These are phyloP conservation scores for Barnettozyma wickerhamii DNA, from an alignment of 805 yeast species.

Conservation along the genomic window DNA sequence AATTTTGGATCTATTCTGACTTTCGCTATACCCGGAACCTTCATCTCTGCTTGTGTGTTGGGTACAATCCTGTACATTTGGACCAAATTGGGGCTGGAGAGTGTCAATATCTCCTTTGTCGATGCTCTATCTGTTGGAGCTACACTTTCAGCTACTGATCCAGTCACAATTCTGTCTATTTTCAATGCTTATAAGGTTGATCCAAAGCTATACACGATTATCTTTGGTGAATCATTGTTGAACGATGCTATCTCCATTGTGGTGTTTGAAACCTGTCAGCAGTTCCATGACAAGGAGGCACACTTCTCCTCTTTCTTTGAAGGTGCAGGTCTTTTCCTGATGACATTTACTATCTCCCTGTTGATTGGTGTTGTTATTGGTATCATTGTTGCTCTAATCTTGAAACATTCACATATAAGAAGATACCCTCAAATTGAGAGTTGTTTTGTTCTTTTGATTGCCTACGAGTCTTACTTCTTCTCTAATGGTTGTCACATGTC, in stretches of 20 bases:
- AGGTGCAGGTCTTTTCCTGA: conserved; percentile 88
- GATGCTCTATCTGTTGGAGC: conserved; percentile 98
- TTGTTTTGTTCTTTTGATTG: conserved; percentile 82
- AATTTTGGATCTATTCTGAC: conserved; percentile 87
- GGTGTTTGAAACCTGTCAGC: conserved; percentile 98
- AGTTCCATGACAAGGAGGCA: conserved; percentile 84
- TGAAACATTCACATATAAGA: conserved; percentile 90
- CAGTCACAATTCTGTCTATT: conserved; percentile 92
- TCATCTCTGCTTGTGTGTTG: conserved; percentile 82
- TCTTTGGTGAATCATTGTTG: conserved; percentile 91
- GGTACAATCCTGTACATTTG: conserved; percentile 87
- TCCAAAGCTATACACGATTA: conserved; percentile 94
- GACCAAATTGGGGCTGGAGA: conserved; percentile 90
- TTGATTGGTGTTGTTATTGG: conserved; percentile 88
- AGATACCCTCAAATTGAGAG: conserved; percentile 97
- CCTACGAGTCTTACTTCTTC: conserved; percentile 94
- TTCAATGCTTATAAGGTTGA: conserved; percentile 98
- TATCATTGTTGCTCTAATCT: conserved; percentile 77
- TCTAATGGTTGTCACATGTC: conserved; percentile 99
- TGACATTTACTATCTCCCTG: conserved; percentile 89
- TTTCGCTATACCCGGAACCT: conserved; percentile 97
- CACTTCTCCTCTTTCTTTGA: conserved; percentile 76
- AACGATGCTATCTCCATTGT: conserved; percentile 98
- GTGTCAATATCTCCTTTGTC: conserved; percentile 85
- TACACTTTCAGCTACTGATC: conserved; percentile 96